Evolutionary conservation across 371 early-diverging fungal species (phyloP), one percentile per base, ranked within the genome.

Genomic region (Zychaea mexicana): DNA sequence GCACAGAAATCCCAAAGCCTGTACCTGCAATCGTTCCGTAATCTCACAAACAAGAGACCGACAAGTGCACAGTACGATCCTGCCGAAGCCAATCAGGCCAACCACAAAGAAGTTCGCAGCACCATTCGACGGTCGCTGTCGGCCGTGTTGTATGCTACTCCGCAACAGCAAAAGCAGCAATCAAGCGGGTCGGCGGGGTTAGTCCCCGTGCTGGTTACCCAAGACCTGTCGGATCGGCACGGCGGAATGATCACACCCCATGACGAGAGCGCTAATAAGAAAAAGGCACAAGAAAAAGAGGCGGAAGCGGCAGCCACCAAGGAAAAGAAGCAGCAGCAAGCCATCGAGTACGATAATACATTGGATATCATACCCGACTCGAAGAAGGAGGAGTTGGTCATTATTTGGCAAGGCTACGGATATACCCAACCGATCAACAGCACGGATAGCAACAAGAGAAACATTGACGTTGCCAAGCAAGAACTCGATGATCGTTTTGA

Each of bases 381-480:
- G 17, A 57, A 64, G 39, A 45, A 67, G 3, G 47, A 61, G 3
- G 55, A 61, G 3, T 19, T 45, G 6, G 32, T 64, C 22, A 52
- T 76, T 31, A 54, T 76, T 26, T 78, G 79, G 79, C 79, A 78
- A 65, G 79, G 79, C 17, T 78, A 78, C 32, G 76, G 79, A 8
- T 75, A 75, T 49, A 57, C 33, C 2, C 57, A 62, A 8, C 2
- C 22, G 2, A 24, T 52, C 13, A 42, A 42, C 4, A 42, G 42
- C 7, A 42, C 4, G 3, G 15, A 42, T n/a, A 42, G n/a, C 13
- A 42, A n/a, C 52, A 60, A 27, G 39, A 30, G 17, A 57, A 64
- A 1, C 53, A 61, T 21, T n/a, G n/a, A 59, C 26, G 30, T 17
- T 27, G 33, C 46, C 21, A 52, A 65, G 36, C 57, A 33, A 17